These are phyloP conservation scores for Ottelia alismoides DNA, from an alignment of 106 monocot genomes.

Conservation along the genomic window DNA sequence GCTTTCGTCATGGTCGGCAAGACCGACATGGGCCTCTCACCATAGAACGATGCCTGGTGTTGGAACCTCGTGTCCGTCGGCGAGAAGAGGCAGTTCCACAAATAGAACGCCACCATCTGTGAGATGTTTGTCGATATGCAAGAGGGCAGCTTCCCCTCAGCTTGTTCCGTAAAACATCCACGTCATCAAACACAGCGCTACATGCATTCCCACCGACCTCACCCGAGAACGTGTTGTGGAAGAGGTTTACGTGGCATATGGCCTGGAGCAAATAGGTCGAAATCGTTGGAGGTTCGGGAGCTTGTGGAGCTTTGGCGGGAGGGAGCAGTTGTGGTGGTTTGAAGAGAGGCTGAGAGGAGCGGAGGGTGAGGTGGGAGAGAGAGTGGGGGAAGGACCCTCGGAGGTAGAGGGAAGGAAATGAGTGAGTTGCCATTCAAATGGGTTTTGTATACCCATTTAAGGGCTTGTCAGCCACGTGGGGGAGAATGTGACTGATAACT, in stretches of 20 bases:
- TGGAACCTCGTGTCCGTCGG: background rate
- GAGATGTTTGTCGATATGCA: constrained; percentile 1
- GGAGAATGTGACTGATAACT: constrained; percentile 1
- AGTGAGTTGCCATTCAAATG: too few relatives aligned
- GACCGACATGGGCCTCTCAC: constrained; percentile 1
- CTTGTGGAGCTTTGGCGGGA: constrained; percentile 1
- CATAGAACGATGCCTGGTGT: constrained; percentile 1
- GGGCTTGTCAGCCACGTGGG: background rate
- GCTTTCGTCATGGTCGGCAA: background rate
- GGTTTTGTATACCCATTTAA: too few relatives aligned
- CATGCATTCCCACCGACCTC: background rate
- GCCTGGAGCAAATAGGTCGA: background rate
- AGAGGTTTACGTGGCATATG: background rate
- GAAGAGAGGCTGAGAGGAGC: constrained; percentile 5
- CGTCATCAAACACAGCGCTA: background rate
- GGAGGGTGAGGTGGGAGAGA: constrained; percentile 3
- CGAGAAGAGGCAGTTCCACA: constrained; percentile 5
- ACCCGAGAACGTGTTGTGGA: constrained; percentile 2
- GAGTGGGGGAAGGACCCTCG: constrained; percentile 6
- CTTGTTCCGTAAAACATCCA: constrained; percentile 3
- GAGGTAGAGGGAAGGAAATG: constrained; percentile 5
- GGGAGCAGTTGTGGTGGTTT: constrained; percentile 1
- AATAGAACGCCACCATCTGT: background rate
- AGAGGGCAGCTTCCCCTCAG: constrained; percentile 1
- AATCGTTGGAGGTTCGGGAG: constrained; percentile 3